Evolutionary conservation across 306 rosid genomes (phyloP).

Genomic region (Pachyrhizus erosus): DNA sequence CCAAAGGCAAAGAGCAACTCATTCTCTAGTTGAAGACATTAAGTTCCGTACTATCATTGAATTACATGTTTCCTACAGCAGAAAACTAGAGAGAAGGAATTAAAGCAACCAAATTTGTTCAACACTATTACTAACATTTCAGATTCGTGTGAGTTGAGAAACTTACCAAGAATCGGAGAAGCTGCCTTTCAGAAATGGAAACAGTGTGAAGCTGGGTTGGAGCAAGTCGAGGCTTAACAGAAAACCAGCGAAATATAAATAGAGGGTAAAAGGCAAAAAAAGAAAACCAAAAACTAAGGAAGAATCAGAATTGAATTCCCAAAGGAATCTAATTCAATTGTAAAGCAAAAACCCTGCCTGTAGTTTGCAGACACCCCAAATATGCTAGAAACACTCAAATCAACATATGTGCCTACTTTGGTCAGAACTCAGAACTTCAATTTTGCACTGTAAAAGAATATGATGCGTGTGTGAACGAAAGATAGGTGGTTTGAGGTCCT

Average conservation of each 20-base stretch:
- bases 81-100: background rate
- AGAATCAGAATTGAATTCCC: conserved; percentile 64
- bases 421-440: conserved; percentile 38
- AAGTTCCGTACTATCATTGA: background rate
- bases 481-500: background rate
- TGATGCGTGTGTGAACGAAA: conserved; percentile 43
- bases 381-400: conserved; percentile 32
- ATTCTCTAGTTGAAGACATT: background rate
- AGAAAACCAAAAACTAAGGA: background rate
- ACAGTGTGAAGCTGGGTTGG: background rate
- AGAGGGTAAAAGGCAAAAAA: background rate
- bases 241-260: conserved; percentile 1
- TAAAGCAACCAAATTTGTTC: conserved; percentile 24
- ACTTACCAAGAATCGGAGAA: conserved; percentile 49
- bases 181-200: background rate
- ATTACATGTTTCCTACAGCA: conserved; percentile 8
- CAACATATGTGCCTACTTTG: conserved; percentile 21
- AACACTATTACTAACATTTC: background rate
- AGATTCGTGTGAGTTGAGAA: conserved; percentile 25
- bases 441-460: conserved; percentile 41
- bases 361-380: conserved; percentile 3
- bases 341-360: conserved; percentile 25
- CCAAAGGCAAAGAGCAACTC: background rate
- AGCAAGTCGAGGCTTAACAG: conserved; percentile 4
- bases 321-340: conserved; percentile 53